Evolutionary conservation across 352 stramenopile genomes (phyloP), one percentile per base, ranked within the genome.

Genomic region (Pythium dissimile): DNA sequence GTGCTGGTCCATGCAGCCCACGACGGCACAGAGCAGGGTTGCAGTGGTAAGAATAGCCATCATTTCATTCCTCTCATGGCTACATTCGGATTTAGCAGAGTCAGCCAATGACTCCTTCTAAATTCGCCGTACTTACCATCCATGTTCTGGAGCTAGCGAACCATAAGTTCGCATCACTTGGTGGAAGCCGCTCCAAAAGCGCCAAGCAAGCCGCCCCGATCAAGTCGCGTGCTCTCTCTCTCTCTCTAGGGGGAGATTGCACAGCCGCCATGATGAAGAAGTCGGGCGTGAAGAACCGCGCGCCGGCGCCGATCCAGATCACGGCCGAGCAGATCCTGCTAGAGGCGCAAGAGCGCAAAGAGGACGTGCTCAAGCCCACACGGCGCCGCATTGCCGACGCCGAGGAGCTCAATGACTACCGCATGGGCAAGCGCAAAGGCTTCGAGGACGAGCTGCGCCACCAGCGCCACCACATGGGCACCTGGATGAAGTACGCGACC

Each of bases 311-410:
- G 42, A 99, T 99, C 70, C 97, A 99, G 86, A 99, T 99, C 70
- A 99, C 95, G 34, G 96, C 97, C 21, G 97, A 99, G 79, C 97
- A 99, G 88, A 97, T 99, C 52, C 65, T 99, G 24, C 79, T 94
- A 30, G 94, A 98, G 69, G 88, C 91, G 9, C 83, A 96, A 64
- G 86, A 97, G 64, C 76, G 88, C 39, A 88, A 94, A 58, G 82
- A 96, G 24, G 82, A 93, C 28, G 30, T 73, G 78, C 61, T 81
- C 30, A 86, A 83, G 53, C 73, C 85, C 27, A 81, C 88, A 52
- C 81, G 85, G 11, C 77, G 88, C 37, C 77, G 83, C 35, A 97
- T 97, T 65, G 72, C 86, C 15, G 92, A 97, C 79, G 75, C 73
- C 53, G 90, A 96, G 32, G 94, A 98, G 74, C 77, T 98, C 30